Conservation (phyloP, 2,329 filamentous ascomycete genomes). For the Curvularia sp. region DNA sequence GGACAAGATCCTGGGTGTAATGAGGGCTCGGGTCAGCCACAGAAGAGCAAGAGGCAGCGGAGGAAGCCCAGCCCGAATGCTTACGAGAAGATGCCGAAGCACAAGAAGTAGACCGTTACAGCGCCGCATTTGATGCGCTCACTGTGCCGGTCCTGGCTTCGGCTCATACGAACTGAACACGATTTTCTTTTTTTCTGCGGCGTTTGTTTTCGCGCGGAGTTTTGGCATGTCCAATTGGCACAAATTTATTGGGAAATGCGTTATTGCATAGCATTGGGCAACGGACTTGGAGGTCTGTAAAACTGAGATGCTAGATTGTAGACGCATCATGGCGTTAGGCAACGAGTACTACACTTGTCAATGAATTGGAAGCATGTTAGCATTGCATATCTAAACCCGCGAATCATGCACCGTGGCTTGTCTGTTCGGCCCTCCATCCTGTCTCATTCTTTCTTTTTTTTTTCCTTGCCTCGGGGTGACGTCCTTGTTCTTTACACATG, state of each 20-base stretch:
- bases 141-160: slow-evolving; percentile 4
- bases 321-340: slow-evolving; percentile 28
- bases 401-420: background rate
- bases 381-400: slow-evolving; percentile 5
- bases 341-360: background rate
- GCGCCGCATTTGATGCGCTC: slow-evolving; percentile 8
- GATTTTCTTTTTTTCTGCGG: slow-evolving; percentile 14
- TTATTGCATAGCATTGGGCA: slow-evolving; percentile 26
- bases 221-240: slow-evolving; percentile 11
- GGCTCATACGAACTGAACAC: slow-evolving; percentile 19
- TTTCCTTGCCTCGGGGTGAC: background rate
- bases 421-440: background rate
- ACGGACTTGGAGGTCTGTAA: slow-evolving; percentile 9
- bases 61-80: slow-evolving; percentile 76
- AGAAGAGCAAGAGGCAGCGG: slow-evolving; percentile 50
- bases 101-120: slow-evolving; percentile 41
- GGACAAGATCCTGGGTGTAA: slow-evolving; percentile 51
- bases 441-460: background rate
- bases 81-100: slow-evolving; percentile 76
- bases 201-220: slow-evolving; percentile 21
- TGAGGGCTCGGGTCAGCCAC: slow-evolving; percentile 52
- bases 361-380: slow-evolving; percentile 3
- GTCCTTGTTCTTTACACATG: slow-evolving; percentile 1
- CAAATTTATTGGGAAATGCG: slow-evolving; percentile 11
- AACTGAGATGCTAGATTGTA: slow-evolving; percentile 29